Conservation (phyloP, 495 filamentous ascomycete species). For the Lentithecium fluviatile region DNA sequence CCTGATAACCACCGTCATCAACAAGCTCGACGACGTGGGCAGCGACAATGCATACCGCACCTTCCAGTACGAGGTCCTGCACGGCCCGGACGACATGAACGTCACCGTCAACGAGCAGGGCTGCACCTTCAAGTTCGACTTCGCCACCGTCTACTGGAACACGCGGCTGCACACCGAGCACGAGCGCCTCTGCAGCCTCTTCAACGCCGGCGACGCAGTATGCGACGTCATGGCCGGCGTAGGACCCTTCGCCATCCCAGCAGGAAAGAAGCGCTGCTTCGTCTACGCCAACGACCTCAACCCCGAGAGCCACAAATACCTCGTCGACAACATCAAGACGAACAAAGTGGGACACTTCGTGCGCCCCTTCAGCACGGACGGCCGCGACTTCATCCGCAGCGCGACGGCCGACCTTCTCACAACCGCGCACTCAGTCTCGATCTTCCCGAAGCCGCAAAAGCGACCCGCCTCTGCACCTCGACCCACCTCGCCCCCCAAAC, state of each 20-base stretch:
- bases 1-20: slow-evolving; percentile 81
- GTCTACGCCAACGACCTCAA: slow-evolving; percentile 98
- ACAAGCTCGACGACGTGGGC: slow-evolving; percentile 89
- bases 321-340: slow-evolving; percentile 64
- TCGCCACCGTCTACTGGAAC: slow-evolving; percentile 97
- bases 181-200: slow-evolving; percentile 71
- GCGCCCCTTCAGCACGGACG: slow-evolving; percentile 74
- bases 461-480: slow-evolving; percentile 31
- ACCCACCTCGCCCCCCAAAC: slow-evolving; percentile 17
- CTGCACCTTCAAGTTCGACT: slow-evolving; percentile 69
- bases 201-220: slow-evolving; percentile 80
- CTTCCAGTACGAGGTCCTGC: slow-evolving; percentile 89
- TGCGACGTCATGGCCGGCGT: slow-evolving; percentile 98
- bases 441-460: slow-evolving; percentile 21
- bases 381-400: slow-evolving; percentile 70
- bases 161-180: slow-evolving; percentile 86
- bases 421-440: slow-evolving; percentile 32
- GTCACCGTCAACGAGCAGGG: slow-evolving; percentile 68
- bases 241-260: slow-evolving; percentile 90
- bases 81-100: slow-evolving; percentile 72
- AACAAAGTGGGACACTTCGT: slow-evolving; percentile 86
- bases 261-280: slow-evolving; percentile 84
- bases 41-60: slow-evolving; percentile 82
- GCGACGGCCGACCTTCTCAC: slow-evolving; percentile 62
- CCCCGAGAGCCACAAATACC: slow-evolving; percentile 73